Evolutionary conservation across 106 monocot genomes (phyloP).

Genomic region (Dactylorhiza incarnata): DNA sequence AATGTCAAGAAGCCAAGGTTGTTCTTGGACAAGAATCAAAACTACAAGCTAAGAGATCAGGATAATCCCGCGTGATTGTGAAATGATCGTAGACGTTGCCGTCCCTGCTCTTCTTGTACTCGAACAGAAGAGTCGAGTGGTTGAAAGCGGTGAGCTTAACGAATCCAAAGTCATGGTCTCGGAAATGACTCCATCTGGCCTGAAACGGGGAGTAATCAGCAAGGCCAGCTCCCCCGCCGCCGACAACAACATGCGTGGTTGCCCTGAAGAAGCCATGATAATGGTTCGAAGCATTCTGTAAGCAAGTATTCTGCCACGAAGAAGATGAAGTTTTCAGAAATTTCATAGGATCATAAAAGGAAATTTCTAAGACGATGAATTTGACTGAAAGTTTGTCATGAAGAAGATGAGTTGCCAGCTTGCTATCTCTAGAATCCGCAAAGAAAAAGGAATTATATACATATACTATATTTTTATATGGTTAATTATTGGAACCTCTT

Average conservation of each 20-base stretch:
- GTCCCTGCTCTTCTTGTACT: constrained; percentile 78
- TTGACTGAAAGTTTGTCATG: not conserved
- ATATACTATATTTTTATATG: too few species aligned
- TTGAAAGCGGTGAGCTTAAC: constrained; percentile 79
- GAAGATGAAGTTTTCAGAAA: not conserved
- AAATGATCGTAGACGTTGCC: constrained; percentile 73
- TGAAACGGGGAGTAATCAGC: constrained; percentile 27
- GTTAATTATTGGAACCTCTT: too few species aligned
- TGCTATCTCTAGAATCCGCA: too few species aligned
- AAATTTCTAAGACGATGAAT: not conserved
- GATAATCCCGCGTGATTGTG: constrained; percentile 65
- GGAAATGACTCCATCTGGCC: constrained; percentile 63
- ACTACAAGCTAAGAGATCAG: constrained; percentile 60
- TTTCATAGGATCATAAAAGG: not conserved
- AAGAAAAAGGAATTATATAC: too few species aligned
- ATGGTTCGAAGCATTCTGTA: constrained; percentile 38
- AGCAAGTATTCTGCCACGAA: constrained; percentile 33
- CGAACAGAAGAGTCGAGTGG: constrained; percentile 48
- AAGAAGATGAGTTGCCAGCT: not conserved
- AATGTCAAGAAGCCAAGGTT: constrained; percentile 48
- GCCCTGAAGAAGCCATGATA: constrained; percentile 59
- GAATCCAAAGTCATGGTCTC: constrained; percentile 64
- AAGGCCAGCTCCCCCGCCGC: constrained; percentile 71
- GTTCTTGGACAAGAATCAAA: constrained; percentile 63
- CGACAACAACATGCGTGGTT: constrained; percentile 87